phyloP scores from a whole-genome alignment of 148 eudicot genomes.

The Persicaria tinctoria region DNA sequence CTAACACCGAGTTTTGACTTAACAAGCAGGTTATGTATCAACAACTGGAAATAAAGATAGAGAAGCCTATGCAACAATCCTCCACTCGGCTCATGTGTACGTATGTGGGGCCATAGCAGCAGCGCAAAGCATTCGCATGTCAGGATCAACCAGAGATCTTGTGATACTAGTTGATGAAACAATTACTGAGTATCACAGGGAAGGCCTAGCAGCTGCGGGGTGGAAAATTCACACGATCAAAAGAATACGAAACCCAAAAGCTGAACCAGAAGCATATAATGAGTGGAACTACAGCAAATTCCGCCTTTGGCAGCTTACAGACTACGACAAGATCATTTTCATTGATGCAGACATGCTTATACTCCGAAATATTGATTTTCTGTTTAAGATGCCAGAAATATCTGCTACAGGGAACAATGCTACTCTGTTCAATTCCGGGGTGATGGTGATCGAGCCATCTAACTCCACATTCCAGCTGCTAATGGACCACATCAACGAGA shows the following conservation, averaged over 20 bases:
- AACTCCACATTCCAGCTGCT: constrained; percentile 70
- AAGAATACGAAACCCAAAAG: constrained; percentile 86
- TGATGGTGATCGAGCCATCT: constrained; percentile 97
- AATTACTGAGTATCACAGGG: constrained; percentile 61
- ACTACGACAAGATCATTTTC: constrained; percentile 88
- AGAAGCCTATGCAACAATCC: constrained; percentile 95
- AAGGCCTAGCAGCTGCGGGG: constrained; percentile 78
- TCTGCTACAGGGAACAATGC: constrained; percentile 78
- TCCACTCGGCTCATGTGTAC: constrained; percentile 82
- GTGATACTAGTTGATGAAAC: constrained; percentile 86
- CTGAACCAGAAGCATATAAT: constrained; percentile 83
- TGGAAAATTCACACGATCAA: constrained; percentile 73
- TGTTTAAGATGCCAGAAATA: constrained; percentile 75
- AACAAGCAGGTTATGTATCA: constrained; percentile 37
- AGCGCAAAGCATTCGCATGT: constrained; percentile 91
- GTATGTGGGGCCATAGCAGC: constrained; percentile 96
- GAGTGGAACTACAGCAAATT: constrained; percentile 98
- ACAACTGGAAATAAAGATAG: constrained; percentile 51
- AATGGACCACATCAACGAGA: constrained; percentile 82
- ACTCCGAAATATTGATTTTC: constrained; percentile 75
- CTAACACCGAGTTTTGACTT: background rate
- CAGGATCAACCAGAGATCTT: constrained; percentile 83
- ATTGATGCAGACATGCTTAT: constrained; percentile 85
- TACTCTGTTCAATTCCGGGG: constrained; percentile 82
- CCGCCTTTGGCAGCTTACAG: constrained; percentile 92